These are phyloP conservation scores for Pyrus hybrid DNA, from an alignment of 331 rosid genomes.

Conservation along the genomic window DNA sequence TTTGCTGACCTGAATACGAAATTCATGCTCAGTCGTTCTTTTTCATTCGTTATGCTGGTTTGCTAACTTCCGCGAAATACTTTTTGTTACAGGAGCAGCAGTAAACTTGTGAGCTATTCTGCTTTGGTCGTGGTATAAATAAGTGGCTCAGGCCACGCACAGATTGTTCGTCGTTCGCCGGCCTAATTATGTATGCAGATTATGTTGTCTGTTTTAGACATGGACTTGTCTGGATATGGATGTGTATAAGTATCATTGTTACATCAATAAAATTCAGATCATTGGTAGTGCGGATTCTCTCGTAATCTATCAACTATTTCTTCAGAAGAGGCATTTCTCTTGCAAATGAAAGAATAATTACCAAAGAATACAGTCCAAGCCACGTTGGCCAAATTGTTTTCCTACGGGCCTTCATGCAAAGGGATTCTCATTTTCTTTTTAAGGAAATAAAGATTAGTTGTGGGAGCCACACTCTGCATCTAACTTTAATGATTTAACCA, in stretches of 20 bases:
- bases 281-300: background rate
- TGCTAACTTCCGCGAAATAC: background rate
- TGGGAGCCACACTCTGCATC: no score
- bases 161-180: background rate
- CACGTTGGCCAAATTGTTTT: no score
- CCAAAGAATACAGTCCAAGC: no score
- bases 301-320: no score
- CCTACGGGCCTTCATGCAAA: no score
- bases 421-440: no score
- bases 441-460: no score
- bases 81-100: constrained; percentile 3
- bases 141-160: background rate
- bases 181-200: background rate
- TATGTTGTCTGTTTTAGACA: background rate
- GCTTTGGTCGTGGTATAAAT: background rate
- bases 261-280: background rate
- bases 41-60: background rate
- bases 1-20: background rate
- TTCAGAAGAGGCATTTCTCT: no score
- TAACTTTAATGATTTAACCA: no score
- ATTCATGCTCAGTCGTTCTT: background rate
- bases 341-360: no score
- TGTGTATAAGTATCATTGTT: background rate
- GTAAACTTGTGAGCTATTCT: background rate
- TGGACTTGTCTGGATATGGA: background rate